Percentiles rank a stretch among this genome's conserved stretches.
phyloP scores from a whole-genome alignment of 176 grass and related monocot genomes.

The Avena insularis region DNA sequence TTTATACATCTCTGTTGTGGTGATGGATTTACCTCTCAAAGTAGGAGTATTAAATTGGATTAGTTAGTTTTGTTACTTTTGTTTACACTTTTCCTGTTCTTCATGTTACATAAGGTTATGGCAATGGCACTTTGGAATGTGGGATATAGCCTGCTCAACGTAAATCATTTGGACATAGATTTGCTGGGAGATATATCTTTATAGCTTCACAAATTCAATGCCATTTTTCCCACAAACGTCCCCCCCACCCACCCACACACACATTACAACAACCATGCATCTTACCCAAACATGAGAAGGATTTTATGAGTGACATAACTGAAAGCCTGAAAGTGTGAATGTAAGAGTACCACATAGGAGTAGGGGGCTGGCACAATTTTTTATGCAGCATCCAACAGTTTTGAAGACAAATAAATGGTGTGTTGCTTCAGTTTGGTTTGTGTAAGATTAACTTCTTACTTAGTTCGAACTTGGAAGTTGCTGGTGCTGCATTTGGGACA shows the following conservation, averaged over 20 bases:
- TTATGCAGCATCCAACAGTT: not conserved
- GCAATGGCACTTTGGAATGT: not conserved
- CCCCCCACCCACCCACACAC: not conserved
- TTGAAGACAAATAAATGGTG: conserved; percentile 19
- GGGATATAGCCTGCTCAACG: conserved; percentile 2
- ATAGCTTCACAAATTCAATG: not conserved
- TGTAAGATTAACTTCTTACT: not conserved
- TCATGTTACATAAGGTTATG: not conserved
- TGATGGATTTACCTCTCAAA: not conserved
- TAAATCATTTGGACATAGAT: not conserved
- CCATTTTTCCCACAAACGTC: not conserved
- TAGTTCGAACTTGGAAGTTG: not conserved
- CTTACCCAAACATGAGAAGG: not conserved
- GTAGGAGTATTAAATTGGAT: conserved; percentile 9
- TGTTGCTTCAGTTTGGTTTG: not conserved
- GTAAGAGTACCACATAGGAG: not conserved
- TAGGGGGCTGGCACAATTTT: not conserved
- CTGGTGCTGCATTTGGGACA: conserved; percentile 21
- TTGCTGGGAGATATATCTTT: not conserved
- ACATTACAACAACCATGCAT: not conserved
- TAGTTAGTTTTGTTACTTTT: not conserved
- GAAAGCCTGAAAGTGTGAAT: conserved; percentile 4
- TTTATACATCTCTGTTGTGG: not conserved
- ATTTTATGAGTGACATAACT: not conserved
- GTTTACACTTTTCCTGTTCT: not conserved